Percentiles rank a stretch among this genome's conserved stretches.
Conservation (phyloP, 352 stramenopile genomes). For the Globisporangium middletonii region DNA sequence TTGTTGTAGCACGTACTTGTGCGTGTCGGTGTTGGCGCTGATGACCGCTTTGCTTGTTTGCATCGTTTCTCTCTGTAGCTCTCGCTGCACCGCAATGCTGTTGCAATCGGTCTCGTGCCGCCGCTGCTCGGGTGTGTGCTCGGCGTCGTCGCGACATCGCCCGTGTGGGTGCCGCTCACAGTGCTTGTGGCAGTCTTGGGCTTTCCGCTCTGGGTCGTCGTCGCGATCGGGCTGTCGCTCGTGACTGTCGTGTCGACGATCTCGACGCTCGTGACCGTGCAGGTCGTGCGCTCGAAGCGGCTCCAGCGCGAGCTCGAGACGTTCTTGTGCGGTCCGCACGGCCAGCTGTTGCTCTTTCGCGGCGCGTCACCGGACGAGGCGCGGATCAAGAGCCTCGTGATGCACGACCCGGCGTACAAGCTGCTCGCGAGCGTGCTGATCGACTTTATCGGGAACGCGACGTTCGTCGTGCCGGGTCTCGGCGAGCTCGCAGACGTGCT, state of each 20-base stretch:
- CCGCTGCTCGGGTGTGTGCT: conserved; percentile 35
- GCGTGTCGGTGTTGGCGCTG: background rate
- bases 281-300: conserved; percentile 40
- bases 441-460: conserved; percentile 86
- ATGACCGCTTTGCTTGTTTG: background rate
- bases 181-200: conserved; percentile 49
- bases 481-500: conserved; percentile 89
- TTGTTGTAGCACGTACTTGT: too few species aligned
- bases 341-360: conserved; percentile 58
- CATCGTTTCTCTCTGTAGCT: conserved; percentile 22
- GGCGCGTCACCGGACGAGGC: conserved; percentile 18
- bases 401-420: conserved; percentile 50
- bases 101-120: conserved; percentile 40
- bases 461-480: conserved; percentile 81
- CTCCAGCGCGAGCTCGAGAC: conserved; percentile 35
- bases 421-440: conserved; percentile 76
- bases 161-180: conserved; percentile 53
- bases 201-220: conserved; percentile 55
- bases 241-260: conserved; percentile 40
- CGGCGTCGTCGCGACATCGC: conserved; percentile 38
- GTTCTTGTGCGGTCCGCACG: conserved; percentile 44
- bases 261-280: conserved; percentile 41
- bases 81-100: conserved; percentile 53
- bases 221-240: conserved; percentile 34
- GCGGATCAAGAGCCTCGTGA: conserved; percentile 24